phyloP scores from a whole-genome alignment of 1,284 basidiomycete genomes.

The Austroboletus rostrupii region DNA sequence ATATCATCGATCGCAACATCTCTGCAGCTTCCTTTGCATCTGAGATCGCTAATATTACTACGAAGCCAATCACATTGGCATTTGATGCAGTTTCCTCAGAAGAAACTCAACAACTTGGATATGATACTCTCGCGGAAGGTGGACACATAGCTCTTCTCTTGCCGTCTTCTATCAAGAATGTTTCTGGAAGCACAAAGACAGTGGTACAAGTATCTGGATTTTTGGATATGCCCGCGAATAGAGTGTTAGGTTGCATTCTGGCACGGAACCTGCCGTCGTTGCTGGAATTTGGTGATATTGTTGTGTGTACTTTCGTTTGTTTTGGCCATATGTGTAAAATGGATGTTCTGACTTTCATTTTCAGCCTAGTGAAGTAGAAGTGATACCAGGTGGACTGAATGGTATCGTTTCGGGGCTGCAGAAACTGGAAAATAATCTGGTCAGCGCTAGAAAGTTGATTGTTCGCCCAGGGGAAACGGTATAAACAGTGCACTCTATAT shows the following conservation, averaged over 20 bases:
- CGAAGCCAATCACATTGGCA: slow-evolving; percentile 12
- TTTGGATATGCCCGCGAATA: slow-evolving; percentile 11
- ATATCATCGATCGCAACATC: slow-evolving; percentile 28
- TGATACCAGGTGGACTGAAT: slow-evolving; percentile 22
- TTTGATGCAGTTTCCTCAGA: slow-evolving; percentile 15
- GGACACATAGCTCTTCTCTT: slow-evolving; percentile 15
- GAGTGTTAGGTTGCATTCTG: slow-evolving; percentile 14
- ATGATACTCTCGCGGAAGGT: slow-evolving; percentile 17
- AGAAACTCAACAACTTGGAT: slow-evolving; percentile 24
- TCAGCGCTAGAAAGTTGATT: slow-evolving; percentile 22
- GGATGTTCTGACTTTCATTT: neutral
- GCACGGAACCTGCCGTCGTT: slow-evolving; percentile 12
- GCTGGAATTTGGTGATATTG: slow-evolving; percentile 21
- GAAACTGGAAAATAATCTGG: slow-evolving; percentile 21
- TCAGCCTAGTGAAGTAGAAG: slow-evolving; percentile 22
- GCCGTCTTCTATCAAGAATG: slow-evolving; percentile 7
- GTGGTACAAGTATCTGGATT: slow-evolving; percentile 10
- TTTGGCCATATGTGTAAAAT: neutral
- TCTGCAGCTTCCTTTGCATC: slow-evolving; percentile 8
- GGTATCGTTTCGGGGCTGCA: slow-evolving; percentile 19
- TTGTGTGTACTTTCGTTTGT: slow-evolving; percentile 11
- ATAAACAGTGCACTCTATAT: neutral
- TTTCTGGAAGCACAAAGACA: slow-evolving; percentile 12
- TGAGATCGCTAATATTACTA: slow-evolving; percentile 13
- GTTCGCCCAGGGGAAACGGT: slow-evolving; percentile 16